Evolutionary conservation across 129 eudicot species (phyloP).

Genomic region (Escallonia herrerae): DNA sequence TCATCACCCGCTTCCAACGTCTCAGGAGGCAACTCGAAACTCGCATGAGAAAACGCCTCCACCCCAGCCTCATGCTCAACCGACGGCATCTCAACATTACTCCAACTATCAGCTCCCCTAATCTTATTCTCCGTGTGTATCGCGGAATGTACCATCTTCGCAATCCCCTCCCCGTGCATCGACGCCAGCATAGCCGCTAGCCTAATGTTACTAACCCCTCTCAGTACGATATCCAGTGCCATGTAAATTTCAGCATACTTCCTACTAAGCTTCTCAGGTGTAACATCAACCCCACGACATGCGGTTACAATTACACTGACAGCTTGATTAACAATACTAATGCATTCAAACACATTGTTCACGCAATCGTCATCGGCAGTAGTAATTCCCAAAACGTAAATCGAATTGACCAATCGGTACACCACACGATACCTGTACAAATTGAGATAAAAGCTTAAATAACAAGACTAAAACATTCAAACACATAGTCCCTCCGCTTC

Average conservation of each 20-base stretch:
- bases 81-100: slow-evolving; percentile 35
- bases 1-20: slow-evolving; percentile 94
- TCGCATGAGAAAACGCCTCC: slow-evolving; percentile 40
- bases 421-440: slow-evolving; percentile 60
- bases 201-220: slow-evolving; percentile 87
- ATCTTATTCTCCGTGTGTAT: slow-evolving; percentile 76
- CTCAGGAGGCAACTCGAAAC: slow-evolving; percentile 81
- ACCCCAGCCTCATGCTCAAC: slow-evolving; percentile 72
- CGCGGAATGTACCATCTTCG: slow-evolving; percentile 95
- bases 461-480: too few species aligned
- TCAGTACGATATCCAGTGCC: slow-evolving; percentile 90
- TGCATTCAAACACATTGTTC: slow-evolving; percentile 79
- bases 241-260: slow-evolving; percentile 81
- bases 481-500: too few species aligned
- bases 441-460: too few species aligned
- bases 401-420: slow-evolving; percentile 64
- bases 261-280: slow-evolving; percentile 81
- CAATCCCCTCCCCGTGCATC: slow-evolving; percentile 83
- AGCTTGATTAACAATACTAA: slow-evolving; percentile 73
- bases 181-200: slow-evolving; percentile 87
- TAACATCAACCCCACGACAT: slow-evolving; percentile 93
- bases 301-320: slow-evolving; percentile 85
- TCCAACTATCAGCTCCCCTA: slow-evolving; percentile 87
- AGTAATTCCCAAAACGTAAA: slow-evolving; percentile 67
- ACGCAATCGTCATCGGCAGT: slow-evolving; percentile 54